Conservation (phyloP, 148 eudicot genomes). For the Rhododendron molle region DNA sequence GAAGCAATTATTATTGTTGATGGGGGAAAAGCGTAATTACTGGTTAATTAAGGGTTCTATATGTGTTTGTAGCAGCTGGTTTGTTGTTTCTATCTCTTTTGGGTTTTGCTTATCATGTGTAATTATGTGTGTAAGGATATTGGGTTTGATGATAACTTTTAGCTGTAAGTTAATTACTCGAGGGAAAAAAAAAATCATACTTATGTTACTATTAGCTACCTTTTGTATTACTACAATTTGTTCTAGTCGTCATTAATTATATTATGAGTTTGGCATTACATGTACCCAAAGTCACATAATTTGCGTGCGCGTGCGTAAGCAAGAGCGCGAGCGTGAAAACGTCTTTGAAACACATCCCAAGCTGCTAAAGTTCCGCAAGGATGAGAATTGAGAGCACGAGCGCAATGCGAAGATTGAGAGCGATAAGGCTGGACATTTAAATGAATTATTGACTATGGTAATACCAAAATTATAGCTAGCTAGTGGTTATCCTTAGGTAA, state of each 20-base stretch:
- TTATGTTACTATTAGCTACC: not conserved
- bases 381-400: too few relatives aligned
- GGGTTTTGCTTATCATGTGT: not conserved
- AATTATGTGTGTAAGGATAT: not conserved
- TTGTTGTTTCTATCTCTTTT: not conserved
- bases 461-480: not conserved
- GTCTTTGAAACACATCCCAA: too few relatives aligned
- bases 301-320: too few relatives aligned
- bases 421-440: too few relatives aligned
- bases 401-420: not conserved
- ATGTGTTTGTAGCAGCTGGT: not conserved
- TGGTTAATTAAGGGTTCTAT: not conserved
- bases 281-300: not conserved
- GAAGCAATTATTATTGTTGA: not conserved
- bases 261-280: not conserved
- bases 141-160: not conserved
- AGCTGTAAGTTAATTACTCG: too few relatives aligned
- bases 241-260: not conserved
- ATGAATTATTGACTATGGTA: not conserved
- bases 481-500: not conserved
- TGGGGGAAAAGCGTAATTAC: not conserved
- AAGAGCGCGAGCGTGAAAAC: too few relatives aligned
- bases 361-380: not conserved
- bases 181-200: too few relatives aligned
- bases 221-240: not conserved